These are phyloP conservation scores for Calonectria pteridis DNA, from an alignment of 2,329 filamentous ascomycete species.

Conservation along the genomic window DNA sequence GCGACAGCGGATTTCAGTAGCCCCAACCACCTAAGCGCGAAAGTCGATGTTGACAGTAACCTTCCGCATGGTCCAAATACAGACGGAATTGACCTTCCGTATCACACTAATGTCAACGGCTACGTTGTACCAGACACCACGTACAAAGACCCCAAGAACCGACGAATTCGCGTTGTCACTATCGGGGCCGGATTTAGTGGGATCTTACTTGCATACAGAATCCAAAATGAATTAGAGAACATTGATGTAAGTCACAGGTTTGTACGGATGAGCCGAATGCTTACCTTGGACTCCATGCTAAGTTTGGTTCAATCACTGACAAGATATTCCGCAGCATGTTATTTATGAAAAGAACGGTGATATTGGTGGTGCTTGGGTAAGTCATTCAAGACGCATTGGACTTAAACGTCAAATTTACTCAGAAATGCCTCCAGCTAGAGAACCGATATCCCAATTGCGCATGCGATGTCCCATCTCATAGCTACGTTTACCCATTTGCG, in stretches of 20 bases:
- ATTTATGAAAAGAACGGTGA: not conserved
- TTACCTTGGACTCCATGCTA: not conserved
- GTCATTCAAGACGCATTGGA: not conserved
- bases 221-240: not conserved
- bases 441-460: not conserved
- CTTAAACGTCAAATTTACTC: not conserved
- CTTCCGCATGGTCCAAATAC: not conserved
- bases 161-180: not conserved
- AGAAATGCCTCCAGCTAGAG: not conserved
- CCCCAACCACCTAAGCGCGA: not conserved
- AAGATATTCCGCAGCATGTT: not conserved
- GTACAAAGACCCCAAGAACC: constrained; percentile 1
- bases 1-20: not conserved
- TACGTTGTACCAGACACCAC: not conserved
- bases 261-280: too few species aligned
- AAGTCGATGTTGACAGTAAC: not conserved
- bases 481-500: not conserved
- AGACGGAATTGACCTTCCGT: not conserved
- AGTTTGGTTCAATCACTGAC: not conserved
- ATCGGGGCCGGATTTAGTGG: not conserved
- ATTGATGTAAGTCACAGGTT: not conserved
- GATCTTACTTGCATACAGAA: not conserved
- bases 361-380: not conserved
- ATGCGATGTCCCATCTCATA: not conserved
- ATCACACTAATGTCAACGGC: not conserved